Base-by-base conservation (phyloP, 2,329 filamentous ascomycete species). In the Microcera coccophila region DNA sequence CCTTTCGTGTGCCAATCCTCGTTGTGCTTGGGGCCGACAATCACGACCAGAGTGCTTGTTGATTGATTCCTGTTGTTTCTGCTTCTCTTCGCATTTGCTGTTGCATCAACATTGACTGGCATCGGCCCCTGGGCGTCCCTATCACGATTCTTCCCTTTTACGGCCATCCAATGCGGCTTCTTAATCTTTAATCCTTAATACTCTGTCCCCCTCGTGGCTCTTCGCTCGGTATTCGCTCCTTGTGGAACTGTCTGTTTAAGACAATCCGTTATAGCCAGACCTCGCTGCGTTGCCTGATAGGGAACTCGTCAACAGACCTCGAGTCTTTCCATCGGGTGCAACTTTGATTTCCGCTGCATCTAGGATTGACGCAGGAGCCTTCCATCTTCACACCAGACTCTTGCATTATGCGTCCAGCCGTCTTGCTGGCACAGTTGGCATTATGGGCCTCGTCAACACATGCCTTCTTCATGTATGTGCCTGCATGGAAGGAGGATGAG, bases 381-480 rank as follows among this genome's bases (percentile, higher is more conserved):
- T 41, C 29, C 24, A 36, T 37, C 43, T 36, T 47, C 36, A 38
- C 44, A 26, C 36, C 20, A 33, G 36, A 29, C 12, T 40, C 35
- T 38, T 49, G 28, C 62, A 64, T 51, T 47, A 77, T 77, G 74
- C 66, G 65, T 49, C 55, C 65, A 38, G 50, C 57, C 41, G 48
- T 60, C 33, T 39, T 68, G 45, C 52, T 77, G 33, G 54, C 72
- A 45, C 71, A 71, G 55, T 58, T 79, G 57, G 67, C 72, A 52
- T 57, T 78, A 57, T 76, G 70, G 64, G 63, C 68, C 41, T 63
- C 69, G 29, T 60, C 66, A 38, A 65, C 66, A 41, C 60, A 69
- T 39, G 76, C 76, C 39, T 75, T 79, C 57, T 73, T 62, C 37
- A 71, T 71, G 4, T 76, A 68, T 56, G 59, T 56, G 17, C 71